Base-by-base conservation (phyloP, 257 asterid species). In the Lycium barbarum region DNA sequence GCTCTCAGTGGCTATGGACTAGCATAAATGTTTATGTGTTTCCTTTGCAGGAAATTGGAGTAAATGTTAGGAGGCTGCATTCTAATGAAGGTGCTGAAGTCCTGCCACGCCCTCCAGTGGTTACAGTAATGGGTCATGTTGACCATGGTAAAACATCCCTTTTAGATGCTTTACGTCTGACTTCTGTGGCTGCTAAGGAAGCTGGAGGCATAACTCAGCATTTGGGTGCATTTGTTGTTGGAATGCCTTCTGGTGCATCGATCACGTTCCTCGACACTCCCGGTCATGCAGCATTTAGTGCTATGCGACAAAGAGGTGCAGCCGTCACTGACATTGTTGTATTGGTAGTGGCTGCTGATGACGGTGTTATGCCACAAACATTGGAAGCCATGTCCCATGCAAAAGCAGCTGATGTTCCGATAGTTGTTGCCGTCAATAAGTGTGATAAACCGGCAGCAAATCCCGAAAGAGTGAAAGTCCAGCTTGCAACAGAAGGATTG, bases 131-230 rank as follows among this genome's bases (percentile, higher is more conserved):
- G 99, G 99, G 99, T 22, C 99, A 96, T 68, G 99, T 96, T 68
- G 99, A 96, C 90, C 98, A 96, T 82, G 99, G 99, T 7, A 96
- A 96, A 90, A 96, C 99, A 14, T 96, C 99, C 81, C 92, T 96
- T 66, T 85, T 96, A 84, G 99, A 96, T 72, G 99, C 98, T 68
- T 93, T 95, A 68, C 94, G 99, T 13, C 93, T 88, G 66, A 96
- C 98, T 15, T 89, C 99, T 70, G 89, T 96, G 84, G 99, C 97
- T 36, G 99, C 98, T 80, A 93, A 90, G 82, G 99, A 96, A 94
- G 99, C 99, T 43, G 99, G 99, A 40, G 99, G 99, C 87, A 96
- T 96, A 87, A 96, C 98, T 18, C 99, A 96, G 85, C 99, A 96
- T 83, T 87, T 96, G 35, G 99, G 99, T 79, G 98, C 99, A 8